Percentiles rank a stretch among this genome's conserved stretches.
These are phyloP conservation scores for Nicotiana paniculata DNA, from an alignment of 257 asterid genomes.

Conservation along the genomic window DNA sequence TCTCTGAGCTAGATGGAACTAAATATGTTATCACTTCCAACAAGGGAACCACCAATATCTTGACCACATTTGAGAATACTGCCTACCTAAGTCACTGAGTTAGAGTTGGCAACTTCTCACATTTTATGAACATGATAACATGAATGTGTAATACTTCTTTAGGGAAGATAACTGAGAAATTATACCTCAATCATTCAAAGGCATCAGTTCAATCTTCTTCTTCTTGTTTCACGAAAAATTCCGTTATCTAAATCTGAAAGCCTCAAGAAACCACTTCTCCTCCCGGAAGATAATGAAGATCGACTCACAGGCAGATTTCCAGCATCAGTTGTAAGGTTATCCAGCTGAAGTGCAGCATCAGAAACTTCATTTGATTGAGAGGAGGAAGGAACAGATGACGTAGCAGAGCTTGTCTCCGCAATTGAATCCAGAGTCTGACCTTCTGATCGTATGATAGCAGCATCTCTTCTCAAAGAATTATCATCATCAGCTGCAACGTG, in stretches of 20 bases:
- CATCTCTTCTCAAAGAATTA: conserved; percentile 23
- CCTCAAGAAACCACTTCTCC: conserved; percentile 18
- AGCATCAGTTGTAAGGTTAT: conserved; percentile 18
- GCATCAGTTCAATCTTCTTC: conserved; percentile 25
- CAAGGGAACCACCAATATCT: not conserved
- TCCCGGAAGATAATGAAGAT: conserved; percentile 19
- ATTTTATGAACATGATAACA: not conserved
- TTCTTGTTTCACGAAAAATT: conserved; percentile 20
- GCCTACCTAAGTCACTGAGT: not conserved
- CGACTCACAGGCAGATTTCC: conserved; percentile 1
- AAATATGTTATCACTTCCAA: not conserved
- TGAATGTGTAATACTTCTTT: not conserved
- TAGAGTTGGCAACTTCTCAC: not conserved
- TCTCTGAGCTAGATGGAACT: not conserved
- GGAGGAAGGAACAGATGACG: conserved; percentile 25
- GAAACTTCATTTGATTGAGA: conserved; percentile 29
- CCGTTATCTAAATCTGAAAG: conserved; percentile 8
- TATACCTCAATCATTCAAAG: not conserved
- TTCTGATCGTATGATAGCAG: conserved; percentile 22
- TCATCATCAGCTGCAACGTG: conserved; percentile 23
- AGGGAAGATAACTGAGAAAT: not conserved
- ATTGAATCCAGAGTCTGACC: conserved; percentile 31
- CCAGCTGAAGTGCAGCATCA: conserved; percentile 20
- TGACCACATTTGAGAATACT: not conserved
- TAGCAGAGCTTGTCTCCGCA: conserved; percentile 21